phyloP scores from a whole-genome alignment of 805 yeast genomes.

The Citeromyces matritensis region DNA sequence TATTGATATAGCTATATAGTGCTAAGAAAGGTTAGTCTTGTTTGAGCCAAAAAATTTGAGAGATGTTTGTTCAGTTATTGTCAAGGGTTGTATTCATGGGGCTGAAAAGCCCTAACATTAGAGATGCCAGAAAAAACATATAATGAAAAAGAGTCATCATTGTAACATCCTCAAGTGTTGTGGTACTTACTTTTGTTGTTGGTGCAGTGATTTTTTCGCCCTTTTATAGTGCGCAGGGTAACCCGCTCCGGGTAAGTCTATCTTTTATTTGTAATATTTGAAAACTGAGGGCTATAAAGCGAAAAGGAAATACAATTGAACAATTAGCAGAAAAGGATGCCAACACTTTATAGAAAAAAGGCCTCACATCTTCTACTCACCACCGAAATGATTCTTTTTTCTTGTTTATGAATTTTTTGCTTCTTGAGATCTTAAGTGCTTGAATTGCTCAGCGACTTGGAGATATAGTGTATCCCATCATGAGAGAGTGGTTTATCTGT shows the following conservation, averaged over 20 bases:
- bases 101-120: slow-evolving; percentile 69
- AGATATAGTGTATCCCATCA: too few species aligned
- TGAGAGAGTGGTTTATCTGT: too few species aligned
- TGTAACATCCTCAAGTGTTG: background rate
- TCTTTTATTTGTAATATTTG: background rate
- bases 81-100: slow-evolving; percentile 72
- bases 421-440: too few species aligned
- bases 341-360: too few species aligned
- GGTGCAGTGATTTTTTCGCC: too few species aligned
- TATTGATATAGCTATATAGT: background rate
- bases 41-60: background rate
- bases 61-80: slow-evolving; percentile 10
- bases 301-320: background rate
- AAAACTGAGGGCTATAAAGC: too few species aligned
- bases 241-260: background rate
- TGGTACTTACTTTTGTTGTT: background rate
- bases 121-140: slow-evolving; percentile 85
- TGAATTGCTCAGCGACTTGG: too few species aligned
- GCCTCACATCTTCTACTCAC: too few species aligned
- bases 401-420: too few species aligned
- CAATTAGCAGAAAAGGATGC: background rate
- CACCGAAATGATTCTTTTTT: too few species aligned
- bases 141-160: slow-evolving; percentile 11
- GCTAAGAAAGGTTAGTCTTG: background rate
- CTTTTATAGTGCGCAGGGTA: too few species aligned